phyloP scores from a whole-genome alignment of 2,329 filamentous ascomycete genomes.

The Aspergillus hiratsukae region DNA sequence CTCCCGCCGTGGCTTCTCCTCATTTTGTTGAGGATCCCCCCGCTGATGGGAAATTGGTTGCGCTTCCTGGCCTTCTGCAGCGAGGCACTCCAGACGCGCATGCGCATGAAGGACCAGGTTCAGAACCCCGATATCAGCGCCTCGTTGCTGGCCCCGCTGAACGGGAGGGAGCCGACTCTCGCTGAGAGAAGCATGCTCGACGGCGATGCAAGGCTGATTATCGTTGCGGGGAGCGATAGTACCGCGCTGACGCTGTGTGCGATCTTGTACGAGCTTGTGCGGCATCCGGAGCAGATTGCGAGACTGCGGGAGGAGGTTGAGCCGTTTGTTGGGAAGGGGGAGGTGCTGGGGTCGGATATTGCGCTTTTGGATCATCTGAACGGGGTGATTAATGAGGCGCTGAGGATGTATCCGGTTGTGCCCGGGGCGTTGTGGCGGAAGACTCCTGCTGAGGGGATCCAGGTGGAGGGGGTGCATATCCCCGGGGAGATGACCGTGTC shows the following conservation, averaged over 20 bases:
- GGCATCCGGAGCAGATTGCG: constrained; percentile 21
- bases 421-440: constrained; percentile 7
- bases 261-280: constrained; percentile 39
- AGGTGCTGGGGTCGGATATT: constrained; percentile 2
- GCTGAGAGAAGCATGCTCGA: constrained; percentile 21
- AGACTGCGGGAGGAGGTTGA: constrained; percentile 32
- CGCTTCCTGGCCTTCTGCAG: constrained; percentile 6
- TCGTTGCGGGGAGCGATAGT: constrained; percentile 39
- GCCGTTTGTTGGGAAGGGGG: constrained; percentile 9
- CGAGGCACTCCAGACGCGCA: constrained; percentile 3
- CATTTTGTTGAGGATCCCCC: constrained; percentile 1
- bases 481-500: constrained; percentile 18
- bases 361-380: constrained; percentile 10
- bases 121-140: constrained; percentile 23
- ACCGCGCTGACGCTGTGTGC: constrained; percentile 37
- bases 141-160: constrained; percentile 20
- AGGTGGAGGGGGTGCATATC: constrained; percentile 13
- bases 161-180: constrained; percentile 9
- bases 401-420: constrained; percentile 11
- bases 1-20: constrained; percentile 9
- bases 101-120: constrained; percentile 1
- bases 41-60: neutral
- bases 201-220: constrained; percentile 26
- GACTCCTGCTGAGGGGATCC: constrained; percentile 15
- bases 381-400: constrained; percentile 12